Conservation (phyloP, 1,284 basidiomycete species). For the Wallemia hederae region DNA sequence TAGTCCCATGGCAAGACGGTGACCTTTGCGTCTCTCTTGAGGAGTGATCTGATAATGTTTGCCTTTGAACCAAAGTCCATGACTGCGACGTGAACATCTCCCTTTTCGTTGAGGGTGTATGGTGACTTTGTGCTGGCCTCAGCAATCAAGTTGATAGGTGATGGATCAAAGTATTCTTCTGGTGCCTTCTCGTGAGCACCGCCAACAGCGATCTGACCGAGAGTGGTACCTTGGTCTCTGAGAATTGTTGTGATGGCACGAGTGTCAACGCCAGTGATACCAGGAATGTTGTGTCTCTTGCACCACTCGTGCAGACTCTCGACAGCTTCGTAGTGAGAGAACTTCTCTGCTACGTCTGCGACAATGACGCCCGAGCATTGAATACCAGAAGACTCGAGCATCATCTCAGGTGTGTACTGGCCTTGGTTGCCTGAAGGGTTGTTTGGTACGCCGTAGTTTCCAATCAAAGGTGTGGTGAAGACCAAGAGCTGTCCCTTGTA, state of each 20-base stretch:
- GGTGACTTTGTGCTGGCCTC: constrained; percentile 63
- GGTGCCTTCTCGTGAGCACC: constrained; percentile 34
- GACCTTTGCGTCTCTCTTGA: constrained; percentile 64
- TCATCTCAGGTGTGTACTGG: constrained; percentile 7
- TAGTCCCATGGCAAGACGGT: constrained; percentile 94
- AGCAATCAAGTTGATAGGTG: constrained; percentile 68
- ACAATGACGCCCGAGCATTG: constrained; percentile 85
- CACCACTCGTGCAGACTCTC: constrained; percentile 89
- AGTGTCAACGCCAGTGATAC: constrained; percentile 87
- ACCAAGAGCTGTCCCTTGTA: constrained; percentile 94
- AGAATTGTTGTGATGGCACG: constrained; percentile 80
- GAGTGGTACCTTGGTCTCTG: constrained; percentile 87
- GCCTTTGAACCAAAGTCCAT: constrained; percentile 95
- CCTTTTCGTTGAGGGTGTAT: constrained; percentile 61
- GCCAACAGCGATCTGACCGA: constrained; percentile 68
- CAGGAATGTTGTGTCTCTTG: constrained; percentile 60
- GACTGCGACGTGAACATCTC: constrained; percentile 71
- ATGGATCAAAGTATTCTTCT: constrained; percentile 72
- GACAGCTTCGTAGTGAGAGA: constrained; percentile 77
- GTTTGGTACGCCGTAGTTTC: constrained; percentile 84
- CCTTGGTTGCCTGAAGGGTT: constrained; percentile 57
- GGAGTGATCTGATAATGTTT: constrained; percentile 76
- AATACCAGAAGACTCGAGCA: constrained; percentile 64
- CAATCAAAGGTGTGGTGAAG: constrained; percentile 92
- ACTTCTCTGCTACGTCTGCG: constrained; percentile 74